Base-by-base conservation (phyloP, 768 basidiomycete species). In the Cystobasidiopsis lactophilus region DNA sequence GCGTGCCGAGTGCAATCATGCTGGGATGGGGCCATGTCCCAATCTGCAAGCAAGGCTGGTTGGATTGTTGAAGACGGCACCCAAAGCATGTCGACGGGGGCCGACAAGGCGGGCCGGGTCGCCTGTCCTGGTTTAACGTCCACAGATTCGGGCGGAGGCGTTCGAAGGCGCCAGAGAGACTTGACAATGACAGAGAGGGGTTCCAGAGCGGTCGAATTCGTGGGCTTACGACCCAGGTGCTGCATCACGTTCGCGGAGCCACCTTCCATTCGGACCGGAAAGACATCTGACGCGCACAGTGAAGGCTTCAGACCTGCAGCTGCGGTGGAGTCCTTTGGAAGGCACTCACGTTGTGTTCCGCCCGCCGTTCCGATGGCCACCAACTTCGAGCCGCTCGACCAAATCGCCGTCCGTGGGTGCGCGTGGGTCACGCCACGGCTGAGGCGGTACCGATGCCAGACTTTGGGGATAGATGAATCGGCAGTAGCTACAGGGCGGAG, bases 361-460 rank as follows among this genome's bases (percentile, higher is more conserved):
- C 55, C 58, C 16, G 33, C 43, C 0, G 61, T 62, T 1, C 52
- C 41, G 24, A 62, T 57, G 11, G 51, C 50, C 21, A 60, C 57
- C 47, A 58, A 57, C 5, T 56, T 52, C 3, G 44, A 50, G 24
- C 59, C 59, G 11, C 27, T 1, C 1, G 59, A 39, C 61, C 61
- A 62, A 1, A 33, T n/a, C 0, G 52, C 50, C 2, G 44, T 5
- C 0, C 47, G 27, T 0, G 55, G 46, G 13, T 21, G 30, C 11
- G 59, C 61, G 1, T 51, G 29, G 3, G 56, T 62, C 24, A 47
- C 51, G 13, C 61, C 61, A 0, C 61, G 52, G 5, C 53, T 44
- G 13, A 62, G 57, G 7, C 59, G 21, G 49, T 62, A 60, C 5
- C 61, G 59, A 40, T 62, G 61, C 61, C 59, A 62, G 5, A 59